Base-by-base conservation (phyloP, 2,329 filamentous ascomycete species). In the Elsinoe perseae region DNA sequence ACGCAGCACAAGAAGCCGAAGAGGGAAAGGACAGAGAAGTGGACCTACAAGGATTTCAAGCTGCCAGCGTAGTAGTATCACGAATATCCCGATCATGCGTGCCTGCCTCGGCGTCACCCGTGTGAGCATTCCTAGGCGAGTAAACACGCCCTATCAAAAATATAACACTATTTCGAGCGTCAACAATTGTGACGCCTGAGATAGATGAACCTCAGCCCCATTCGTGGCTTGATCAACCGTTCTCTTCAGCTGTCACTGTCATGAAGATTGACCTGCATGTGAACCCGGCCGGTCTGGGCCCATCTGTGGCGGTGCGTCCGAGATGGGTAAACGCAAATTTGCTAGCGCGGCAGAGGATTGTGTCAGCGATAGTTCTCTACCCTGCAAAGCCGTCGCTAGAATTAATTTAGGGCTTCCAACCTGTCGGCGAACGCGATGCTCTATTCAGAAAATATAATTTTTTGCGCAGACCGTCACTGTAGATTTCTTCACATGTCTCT, bases 41-140 rank as follows among this genome's bases (percentile, higher is more conserved):
- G 93, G 93, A 83, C 85, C 43, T 88, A 95, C 77, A 98, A 98
- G 79, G 93, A 98, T 70, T 98, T 95, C 72, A 79, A 77, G 64
- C 72, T 87, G 55, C 52, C 28, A 36, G 32, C 28, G 9, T 50
- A 52, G 48, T n/a, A 44, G 7, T 21, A 2, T 38, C 34, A 38
- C 34, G 34, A 38, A 38, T n/a, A 38, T n/a, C n/a, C n/a, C n/a
- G n/a, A n/a, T n/a, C n/a, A n/a, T n/a, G n/a, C n/a, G n/a, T n/a
- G n/a, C 28, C 28, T 30, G 28, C 9, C 32, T 14, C 32, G 32
- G 32, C 12, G 32, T 36, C n/a, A 14, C 32, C 32, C 10, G 28
- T 30, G 28, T 30, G 32, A 12, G 32, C 12, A 12, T 6, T 9
- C 32, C 32, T 14, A 14, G 32, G 3, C 32, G 10, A 14, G 5